Conservation (phyloP, 805 yeast species). For the Starmerella cellae region DNA sequence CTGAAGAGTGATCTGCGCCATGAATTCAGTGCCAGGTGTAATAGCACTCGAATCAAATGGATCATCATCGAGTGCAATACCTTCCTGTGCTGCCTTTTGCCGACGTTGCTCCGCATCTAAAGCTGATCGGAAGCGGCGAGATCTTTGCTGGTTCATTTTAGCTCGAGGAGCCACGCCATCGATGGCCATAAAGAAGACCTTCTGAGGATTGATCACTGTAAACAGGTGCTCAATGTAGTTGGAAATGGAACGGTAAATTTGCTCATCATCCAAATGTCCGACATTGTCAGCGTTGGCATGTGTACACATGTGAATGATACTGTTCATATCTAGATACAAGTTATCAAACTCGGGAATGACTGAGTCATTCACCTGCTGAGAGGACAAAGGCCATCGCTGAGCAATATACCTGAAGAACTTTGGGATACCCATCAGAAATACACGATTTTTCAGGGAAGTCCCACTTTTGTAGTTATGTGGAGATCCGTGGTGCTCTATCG, state of each 20-base stretch:
- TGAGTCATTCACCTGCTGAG: constrained; percentile 66
- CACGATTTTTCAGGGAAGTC: too few relatives aligned
- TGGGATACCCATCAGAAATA: constrained; percentile 87
- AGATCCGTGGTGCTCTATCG: too few relatives aligned
- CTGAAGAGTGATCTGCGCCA: constrained; percentile 75
- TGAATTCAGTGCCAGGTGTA: constrained; percentile 97
- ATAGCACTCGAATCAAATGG: constrained; percentile 93
- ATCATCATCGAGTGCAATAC: constrained; percentile 65
- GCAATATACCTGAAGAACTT: constrained; percentile 93
- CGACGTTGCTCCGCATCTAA: constrained; percentile 59
- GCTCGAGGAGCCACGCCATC: constrained; percentile 99
- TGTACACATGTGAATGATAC: constrained; percentile 84
- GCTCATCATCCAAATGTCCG: constrained; percentile 66
- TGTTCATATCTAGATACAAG: constrained; percentile 91
- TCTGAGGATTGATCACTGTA: constrained; percentile 73
- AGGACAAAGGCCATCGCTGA: constrained; percentile 96
- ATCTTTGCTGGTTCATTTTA: constrained; percentile 92
- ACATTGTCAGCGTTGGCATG: constrained; percentile 64
- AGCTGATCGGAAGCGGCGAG: constrained; percentile 85
- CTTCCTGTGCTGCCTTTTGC: constrained; percentile 34
- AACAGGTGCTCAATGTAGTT: constrained; percentile 89
- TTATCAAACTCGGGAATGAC: constrained; percentile 92
- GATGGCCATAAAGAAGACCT: constrained; percentile 84
- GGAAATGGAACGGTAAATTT: constrained; percentile 83
- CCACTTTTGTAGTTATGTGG: background rate